phyloP scores from a whole-genome alignment of 2,329 filamentous ascomycete genomes.

The Penicillium oxalicum region DNA sequence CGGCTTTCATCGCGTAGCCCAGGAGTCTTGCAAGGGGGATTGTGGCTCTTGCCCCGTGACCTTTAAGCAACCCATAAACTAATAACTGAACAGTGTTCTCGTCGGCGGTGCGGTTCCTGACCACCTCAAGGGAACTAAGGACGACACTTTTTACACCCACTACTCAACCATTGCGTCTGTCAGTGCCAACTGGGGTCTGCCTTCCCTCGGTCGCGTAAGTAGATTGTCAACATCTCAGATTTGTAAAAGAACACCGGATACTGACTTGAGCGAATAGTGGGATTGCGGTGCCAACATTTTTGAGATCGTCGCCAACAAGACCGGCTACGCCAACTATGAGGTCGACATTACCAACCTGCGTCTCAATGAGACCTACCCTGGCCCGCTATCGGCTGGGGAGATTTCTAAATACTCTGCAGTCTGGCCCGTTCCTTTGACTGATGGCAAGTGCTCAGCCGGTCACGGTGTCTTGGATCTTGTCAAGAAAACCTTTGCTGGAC shows the following conservation, averaged over 20 bases:
- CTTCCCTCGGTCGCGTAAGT: slow-evolving; percentile 55
- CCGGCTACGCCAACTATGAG: slow-evolving; percentile 48
- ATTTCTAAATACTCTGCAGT: slow-evolving; percentile 21
- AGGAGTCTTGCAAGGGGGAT: no score
- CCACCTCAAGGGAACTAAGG: slow-evolving; percentile 59
- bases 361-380: slow-evolving; percentile 53
- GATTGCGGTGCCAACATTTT: slow-evolving; percentile 69
- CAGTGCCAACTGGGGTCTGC: slow-evolving; percentile 63
- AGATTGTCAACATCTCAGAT: not conserved
- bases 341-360: slow-evolving; percentile 41
- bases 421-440: slow-evolving; percentile 31
- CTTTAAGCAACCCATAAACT: not conserved
- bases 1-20: no score
- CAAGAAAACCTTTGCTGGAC: slow-evolving; percentile 25
- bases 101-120: slow-evolving; percentile 67
- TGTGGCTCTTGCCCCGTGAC: not conserved
- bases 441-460: slow-evolving; percentile 31
- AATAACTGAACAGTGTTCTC: slow-evolving; percentile 55
- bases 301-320: slow-evolving; percentile 53
- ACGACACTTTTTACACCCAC: slow-evolving; percentile 66
- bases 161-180: slow-evolving; percentile 66
- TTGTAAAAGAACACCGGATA: not conserved
- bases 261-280: slow-evolving; percentile 13
- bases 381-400: slow-evolving; percentile 29
- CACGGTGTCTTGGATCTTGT: slow-evolving; percentile 30